A percentile compares a stretch with the other conserved stretches of the same genome.
phyloP scores from a whole-genome alignment of 768 basidiomycete genomes.

The Leccinum aurantiacum region DNA sequence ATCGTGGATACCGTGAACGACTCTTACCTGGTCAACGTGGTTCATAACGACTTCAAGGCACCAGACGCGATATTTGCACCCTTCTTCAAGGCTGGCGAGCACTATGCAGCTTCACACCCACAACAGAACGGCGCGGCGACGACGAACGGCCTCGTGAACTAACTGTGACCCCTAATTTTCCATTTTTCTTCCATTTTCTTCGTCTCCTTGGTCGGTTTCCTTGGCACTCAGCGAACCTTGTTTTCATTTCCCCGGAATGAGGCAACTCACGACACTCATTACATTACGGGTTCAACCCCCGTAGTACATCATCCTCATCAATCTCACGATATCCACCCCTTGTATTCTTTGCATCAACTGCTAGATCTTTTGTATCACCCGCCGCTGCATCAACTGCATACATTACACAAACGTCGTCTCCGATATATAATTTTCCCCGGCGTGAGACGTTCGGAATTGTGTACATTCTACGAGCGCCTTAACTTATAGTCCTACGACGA shows the following conservation, averaged over 20 bases:
- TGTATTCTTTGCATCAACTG: constrained; percentile 28
- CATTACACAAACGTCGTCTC: constrained; percentile 14
- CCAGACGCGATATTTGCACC: constrained; percentile 82
- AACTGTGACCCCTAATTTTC: background rate
- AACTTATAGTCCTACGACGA: constrained; percentile 2
- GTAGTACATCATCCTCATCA: constrained; percentile 39
- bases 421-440: constrained; percentile 14
- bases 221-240: constrained; percentile 3
- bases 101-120: constrained; percentile 45
- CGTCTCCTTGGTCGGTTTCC: background rate
- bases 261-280: constrained; percentile 32
- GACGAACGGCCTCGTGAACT: constrained; percentile 41
- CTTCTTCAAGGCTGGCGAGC: constrained; percentile 75
- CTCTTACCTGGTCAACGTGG: constrained; percentile 88
- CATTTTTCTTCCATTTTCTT: background rate
- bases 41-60: constrained; percentile 94
- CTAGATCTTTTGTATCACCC: constrained; percentile 24
- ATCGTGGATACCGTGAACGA: constrained; percentile 79
- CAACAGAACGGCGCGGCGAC: constrained; percentile 31
- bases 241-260: constrained; percentile 13
- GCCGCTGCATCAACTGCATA: constrained; percentile 62
- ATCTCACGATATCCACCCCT: constrained; percentile 24
- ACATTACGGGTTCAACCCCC: constrained; percentile 86
- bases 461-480: constrained; percentile 20
- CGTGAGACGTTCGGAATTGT: constrained; percentile 13